Percentiles rank a stretch among this genome's conserved stretches.
These are phyloP conservation scores for Neurospora crassa DNA, from an alignment of 2,329 filamentous ascomycete genomes.

Conservation along the genomic window DNA sequence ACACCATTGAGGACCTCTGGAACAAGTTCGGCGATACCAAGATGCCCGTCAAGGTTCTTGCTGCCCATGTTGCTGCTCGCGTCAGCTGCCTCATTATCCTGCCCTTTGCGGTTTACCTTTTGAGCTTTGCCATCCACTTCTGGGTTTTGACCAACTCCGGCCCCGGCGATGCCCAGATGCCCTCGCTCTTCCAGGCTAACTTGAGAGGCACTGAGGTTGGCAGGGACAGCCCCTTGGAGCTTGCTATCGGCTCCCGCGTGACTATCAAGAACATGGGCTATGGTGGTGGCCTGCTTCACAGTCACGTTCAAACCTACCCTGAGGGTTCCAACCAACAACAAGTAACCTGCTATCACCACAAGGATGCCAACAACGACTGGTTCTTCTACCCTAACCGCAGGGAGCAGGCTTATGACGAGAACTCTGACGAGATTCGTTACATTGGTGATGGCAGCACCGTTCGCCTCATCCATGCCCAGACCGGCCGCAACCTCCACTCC, in stretches of 20 bases:
- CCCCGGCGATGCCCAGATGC: conserved; percentile 99
- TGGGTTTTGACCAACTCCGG: conserved; percentile 86
- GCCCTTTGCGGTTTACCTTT: conserved; percentile 84
- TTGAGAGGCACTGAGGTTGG: conserved; percentile 88
- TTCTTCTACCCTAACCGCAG: conserved; percentile 92
- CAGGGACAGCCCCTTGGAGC: conserved; percentile 85
- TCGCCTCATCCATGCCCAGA: conserved; percentile 88
- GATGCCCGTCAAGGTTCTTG: conserved; percentile 72
- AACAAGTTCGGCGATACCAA: conserved; percentile 91
- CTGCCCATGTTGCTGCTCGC: conserved; percentile 68
- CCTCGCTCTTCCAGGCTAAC: conserved; percentile 97
- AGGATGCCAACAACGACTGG: conserved; percentile 99
- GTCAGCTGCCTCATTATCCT: conserved; percentile 82
- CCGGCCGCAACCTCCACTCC: conserved; percentile 93
- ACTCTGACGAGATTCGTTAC: conserved; percentile 62
- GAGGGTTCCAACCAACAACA: conserved; percentile 93
- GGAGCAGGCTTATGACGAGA: conserved; percentile 52
- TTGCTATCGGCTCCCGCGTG: conserved; percentile 78
- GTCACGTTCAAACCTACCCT: conserved; percentile 91
- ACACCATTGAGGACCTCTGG: conserved; percentile 96
- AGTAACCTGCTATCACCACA: conserved; percentile 98
- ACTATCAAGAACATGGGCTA: conserved; percentile 99
- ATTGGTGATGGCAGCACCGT: conserved; percentile 70
- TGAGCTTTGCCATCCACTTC: conserved; percentile 94
- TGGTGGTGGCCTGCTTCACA: conserved; percentile 90